A percentile compares a stretch with the other conserved stretches of the same genome.
Conservation (phyloP, 1,139 yeast species). For the Wickerhamiella infanticola region DNA sequence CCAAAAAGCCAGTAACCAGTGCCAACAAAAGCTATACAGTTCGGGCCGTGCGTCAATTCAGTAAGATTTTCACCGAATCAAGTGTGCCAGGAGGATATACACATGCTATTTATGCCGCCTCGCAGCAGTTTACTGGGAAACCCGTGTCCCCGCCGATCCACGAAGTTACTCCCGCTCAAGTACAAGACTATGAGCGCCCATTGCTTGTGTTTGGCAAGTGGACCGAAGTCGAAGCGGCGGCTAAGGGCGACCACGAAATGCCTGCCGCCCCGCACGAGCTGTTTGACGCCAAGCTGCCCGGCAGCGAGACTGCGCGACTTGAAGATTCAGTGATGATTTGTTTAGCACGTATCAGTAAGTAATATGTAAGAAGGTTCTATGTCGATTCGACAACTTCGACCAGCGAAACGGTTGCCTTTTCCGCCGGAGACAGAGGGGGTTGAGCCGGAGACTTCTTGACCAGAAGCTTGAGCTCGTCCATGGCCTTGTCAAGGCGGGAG, state of each 20-base stretch:
- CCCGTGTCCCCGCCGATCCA: constrained; percentile 12
- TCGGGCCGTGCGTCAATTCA: constrained; percentile 45
- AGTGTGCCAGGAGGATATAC: constrained; percentile 55
- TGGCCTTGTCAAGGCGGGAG: constrained; percentile 3
- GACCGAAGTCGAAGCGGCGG: constrained; percentile 38
- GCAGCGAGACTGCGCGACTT: constrained; percentile 43
- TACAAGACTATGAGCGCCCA: constrained; percentile 22
- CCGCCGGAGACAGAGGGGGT: not conserved
- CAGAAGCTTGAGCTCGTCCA: constrained; percentile 6
- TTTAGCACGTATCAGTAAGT: constrained; percentile 25
- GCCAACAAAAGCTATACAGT: constrained; percentile 50
- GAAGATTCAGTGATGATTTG: constrained; percentile 61
- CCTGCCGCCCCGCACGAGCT: constrained; percentile 44
- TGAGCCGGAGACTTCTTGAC: constrained; percentile 1
- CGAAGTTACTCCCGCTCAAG: constrained; percentile 13
- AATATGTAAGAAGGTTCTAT: not conserved
- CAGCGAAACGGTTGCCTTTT: constrained; percentile 1
- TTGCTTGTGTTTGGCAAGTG: constrained; percentile 51
- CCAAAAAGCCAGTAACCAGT: constrained; percentile 54
- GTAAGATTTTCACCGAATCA: constrained; percentile 55
- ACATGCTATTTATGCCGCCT: constrained; percentile 45
- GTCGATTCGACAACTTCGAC: constrained; percentile 1
- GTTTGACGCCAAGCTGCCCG: constrained; percentile 47
- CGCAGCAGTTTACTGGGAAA: constrained; percentile 34
- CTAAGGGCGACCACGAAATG: constrained; percentile 32